These are phyloP conservation scores for Populus hybrid DNA, from an alignment of 441 rosid genomes.

Conservation along the genomic window DNA sequence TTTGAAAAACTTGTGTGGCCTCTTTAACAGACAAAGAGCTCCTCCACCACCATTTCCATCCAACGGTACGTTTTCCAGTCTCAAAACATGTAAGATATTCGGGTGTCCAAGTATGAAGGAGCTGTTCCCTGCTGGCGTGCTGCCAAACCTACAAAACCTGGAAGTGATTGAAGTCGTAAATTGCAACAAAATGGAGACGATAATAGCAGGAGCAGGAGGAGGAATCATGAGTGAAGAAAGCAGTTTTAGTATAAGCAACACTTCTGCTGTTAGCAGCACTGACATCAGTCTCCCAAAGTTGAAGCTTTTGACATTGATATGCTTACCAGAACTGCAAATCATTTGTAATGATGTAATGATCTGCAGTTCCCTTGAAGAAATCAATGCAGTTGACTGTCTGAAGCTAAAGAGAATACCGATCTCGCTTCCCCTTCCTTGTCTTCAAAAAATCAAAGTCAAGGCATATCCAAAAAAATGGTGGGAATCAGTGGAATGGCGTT, in stretches of 20 bases:
- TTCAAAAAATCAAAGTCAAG: background rate
- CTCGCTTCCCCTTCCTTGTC: background rate
- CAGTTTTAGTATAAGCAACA: background rate
- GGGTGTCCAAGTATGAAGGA: slow-evolving; percentile 16
- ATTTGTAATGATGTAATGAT: background rate
- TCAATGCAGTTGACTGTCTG: background rate
- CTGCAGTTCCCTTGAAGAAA: background rate
- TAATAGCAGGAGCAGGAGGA: background rate
- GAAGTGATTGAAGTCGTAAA: background rate
- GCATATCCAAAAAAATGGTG: background rate
- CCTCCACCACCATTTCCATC: background rate
- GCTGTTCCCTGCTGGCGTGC: slow-evolving; percentile 8
- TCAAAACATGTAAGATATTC: background rate
- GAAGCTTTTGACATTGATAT: background rate
- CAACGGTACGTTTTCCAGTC: slow-evolving; percentile 17
- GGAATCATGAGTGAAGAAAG: background rate
- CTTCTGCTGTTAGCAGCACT: background rate
- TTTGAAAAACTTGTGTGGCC: background rate
- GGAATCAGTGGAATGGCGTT: background rate
- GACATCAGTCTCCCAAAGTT: slow-evolving; percentile 5
- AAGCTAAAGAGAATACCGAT: background rate
- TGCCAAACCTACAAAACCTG: background rate
- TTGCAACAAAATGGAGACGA: background rate
- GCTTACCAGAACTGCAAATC: background rate
- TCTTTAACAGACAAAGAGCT: slow-evolving; percentile 2